A percentile compares a stretch with the other conserved stretches of the same genome.
These are phyloP conservation scores for Volvariella surrecta DNA, from an alignment of 1,284 basidiomycete genomes.

Conservation along the genomic window DNA sequence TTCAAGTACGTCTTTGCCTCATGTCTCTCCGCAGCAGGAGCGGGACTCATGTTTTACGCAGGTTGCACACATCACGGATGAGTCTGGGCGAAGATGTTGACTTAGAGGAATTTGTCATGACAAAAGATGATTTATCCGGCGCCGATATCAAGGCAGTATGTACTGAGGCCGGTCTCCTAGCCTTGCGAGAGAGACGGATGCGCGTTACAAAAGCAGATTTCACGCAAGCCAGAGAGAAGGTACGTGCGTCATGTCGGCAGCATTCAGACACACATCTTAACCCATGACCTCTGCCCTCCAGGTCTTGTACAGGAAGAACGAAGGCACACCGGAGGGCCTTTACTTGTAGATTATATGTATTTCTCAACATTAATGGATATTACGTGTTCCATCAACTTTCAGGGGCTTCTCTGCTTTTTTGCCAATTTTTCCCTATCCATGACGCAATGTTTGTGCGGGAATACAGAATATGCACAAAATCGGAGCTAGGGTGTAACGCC, in stretches of 20 bases:
- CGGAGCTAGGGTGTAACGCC: no score
- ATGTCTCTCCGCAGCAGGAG: slow-evolving; percentile 4
- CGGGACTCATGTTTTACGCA: slow-evolving; percentile 17
- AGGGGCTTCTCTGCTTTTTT: no score
- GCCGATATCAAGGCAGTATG: slow-evolving; percentile 98
- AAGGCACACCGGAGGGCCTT: slow-evolving; percentile 82
- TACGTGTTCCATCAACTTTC: no score
- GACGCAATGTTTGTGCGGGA: no score
- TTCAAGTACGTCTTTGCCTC: slow-evolving; percentile 57
- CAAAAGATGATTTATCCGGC: slow-evolving; percentile 95
- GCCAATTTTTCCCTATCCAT: no score
- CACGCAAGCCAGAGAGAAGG: slow-evolving; percentile 83
- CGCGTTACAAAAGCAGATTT: slow-evolving; percentile 92
- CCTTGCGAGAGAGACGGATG: slow-evolving; percentile 94
- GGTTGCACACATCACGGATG: slow-evolving; percentile 95
- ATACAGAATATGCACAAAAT: no score
- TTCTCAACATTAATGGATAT: no score
- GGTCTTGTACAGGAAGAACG: slow-evolving; percentile 89
- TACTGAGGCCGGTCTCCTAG: slow-evolving; percentile 93
- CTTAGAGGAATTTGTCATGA: slow-evolving; percentile 92
- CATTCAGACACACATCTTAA: neutral
- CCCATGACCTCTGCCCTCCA: slow-evolving; percentile 17
- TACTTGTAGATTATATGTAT: slow-evolving; percentile 43
- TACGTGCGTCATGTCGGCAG: slow-evolving; percentile 21
- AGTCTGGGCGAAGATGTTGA: slow-evolving; percentile 89